Base-by-base conservation (phyloP, 768 basidiomycete species). In the Boletales sp. region DNA sequence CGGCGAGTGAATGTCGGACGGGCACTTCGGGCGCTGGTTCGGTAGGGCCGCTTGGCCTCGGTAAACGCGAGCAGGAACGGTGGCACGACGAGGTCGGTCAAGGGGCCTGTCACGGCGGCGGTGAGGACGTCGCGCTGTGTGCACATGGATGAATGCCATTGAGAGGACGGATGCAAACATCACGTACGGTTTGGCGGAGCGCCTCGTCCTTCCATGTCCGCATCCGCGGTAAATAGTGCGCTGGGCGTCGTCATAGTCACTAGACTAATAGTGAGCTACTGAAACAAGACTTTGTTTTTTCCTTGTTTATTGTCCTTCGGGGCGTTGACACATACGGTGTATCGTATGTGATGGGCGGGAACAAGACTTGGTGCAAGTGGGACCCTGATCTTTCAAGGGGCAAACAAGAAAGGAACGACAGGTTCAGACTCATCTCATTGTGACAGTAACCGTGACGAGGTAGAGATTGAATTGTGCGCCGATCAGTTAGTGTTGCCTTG, bases 181-280 rank as follows among this genome's bases (percentile, higher is more conserved):
- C 10, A 42, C 53, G 11, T 47, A 59, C 53, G 0, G 48, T 50
- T 37, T 59, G 53, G 14, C 21, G 11, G 18, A 59, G 37, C 0
- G 7, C 42, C 0, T 39, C 41, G 0, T 29, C 27, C 19, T 55
- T 50, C 57, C 58, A 59, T 15, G 8, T 40, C 2, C 56, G 15
- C 39, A 55, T 8, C 44, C 48, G 0, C 52, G 46, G 38, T 29
- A 54, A 1, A 52, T 44, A 1, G 12, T 0, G 1, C 8, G 14
- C 18, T 47, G 56, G 0, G 47, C 52, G 10, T 41, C 31, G 6
- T 47, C 45, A 31, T 27, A n/a, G 27, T 8, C 7, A 29, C 40
- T n/a, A n/a, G n/a, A n/a, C n/a, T n/a, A n/a, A 41, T 41, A 27
- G 24, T 7, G 24, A 27, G 24, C 7, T 6, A 7, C 24, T 27